Base-by-base conservation (phyloP, 2,329 filamentous ascomycete species). In the Alternaria ethzedia region DNA sequence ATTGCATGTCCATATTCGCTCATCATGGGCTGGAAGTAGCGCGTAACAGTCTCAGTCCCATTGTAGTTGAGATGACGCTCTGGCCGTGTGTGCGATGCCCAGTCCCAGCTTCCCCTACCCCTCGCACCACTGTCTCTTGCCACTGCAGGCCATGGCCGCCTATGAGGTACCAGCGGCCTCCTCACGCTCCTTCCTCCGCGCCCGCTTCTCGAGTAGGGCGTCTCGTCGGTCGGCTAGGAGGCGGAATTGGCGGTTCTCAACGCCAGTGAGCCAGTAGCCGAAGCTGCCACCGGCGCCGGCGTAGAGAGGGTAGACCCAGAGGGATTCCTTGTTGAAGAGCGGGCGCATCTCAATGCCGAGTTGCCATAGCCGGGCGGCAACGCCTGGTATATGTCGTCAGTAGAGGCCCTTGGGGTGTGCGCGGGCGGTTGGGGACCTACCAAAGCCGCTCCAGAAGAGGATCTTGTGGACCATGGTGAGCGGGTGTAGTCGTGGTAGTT, bases 331-430 rank as follows among this genome's bases (percentile, higher is more conserved):
- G 83, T 91, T 90, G 87, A 98, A 93, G 82, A 97, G 90, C 56
- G 95, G 96, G 67, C 94, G 93, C 94, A 97, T 97, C 85, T 99
- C 94, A 81, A 99, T 96, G 78, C 95, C 96, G 80, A 99, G 90
- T 83, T 98, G 96, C 93, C 94, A 97, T 82, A 96, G 88, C 75
- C 95, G 92, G 78, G 94, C 91, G 79, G 92, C 94, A 76, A 97
- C 84, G 86, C 96, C 96, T 99, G 63, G 43, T 54, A 30, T 64
- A 54, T 28, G 36, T 43, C 25, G 69, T 78, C 61, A 78, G 71
- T 66, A 66, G 30, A 65, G 36, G 43, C 61, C 59, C 64, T 57
- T 62, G 60, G 63, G 59, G 57, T 57, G 47, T 57, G 41, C 58
- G 60, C 28, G 58, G 62, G 63, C 58, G 60, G 66, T 59, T 67